Conservation (phyloP, 148 eudicot species). For the Camellia sinensis region DNA sequence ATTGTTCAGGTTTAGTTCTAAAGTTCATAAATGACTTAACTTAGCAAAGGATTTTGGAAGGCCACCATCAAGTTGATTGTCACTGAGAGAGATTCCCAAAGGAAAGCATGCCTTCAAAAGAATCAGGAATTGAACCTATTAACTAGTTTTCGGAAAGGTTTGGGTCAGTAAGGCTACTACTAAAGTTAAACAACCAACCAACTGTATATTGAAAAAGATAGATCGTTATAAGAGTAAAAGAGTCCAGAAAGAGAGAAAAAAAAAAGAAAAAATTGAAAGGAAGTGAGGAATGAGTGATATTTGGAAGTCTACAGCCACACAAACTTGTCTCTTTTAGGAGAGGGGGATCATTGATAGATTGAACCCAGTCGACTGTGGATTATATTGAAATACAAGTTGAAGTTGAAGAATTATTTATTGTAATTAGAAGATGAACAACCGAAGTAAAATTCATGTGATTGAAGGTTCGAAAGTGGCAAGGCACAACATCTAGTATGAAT, state of each 20-base stretch:
- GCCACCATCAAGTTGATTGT: no score
- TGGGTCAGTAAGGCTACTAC: not conserved
- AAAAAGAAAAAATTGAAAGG: not conserved
- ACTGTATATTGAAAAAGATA: not conserved
- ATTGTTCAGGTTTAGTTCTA: no score
- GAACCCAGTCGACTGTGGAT: slow-evolving; percentile 14
- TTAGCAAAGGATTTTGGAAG: no score
- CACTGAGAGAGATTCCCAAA: no score
- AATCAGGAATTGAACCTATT: not conserved
- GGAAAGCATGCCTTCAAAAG: no score
- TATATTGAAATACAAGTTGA: no score
- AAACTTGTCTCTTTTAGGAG: not conserved
- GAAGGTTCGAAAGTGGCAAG: no score
- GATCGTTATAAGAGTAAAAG: not conserved
- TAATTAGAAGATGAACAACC: no score
- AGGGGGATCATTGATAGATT: slow-evolving; percentile 14
- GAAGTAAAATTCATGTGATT: no score
- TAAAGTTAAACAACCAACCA: not conserved
- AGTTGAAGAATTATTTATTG: no score
- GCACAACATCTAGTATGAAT: no score
- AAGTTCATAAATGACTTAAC: no score
- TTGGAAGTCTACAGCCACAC: not conserved
- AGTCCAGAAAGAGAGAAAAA: not conserved
- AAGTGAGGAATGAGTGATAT: not conserved
- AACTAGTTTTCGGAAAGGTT: not conserved